Evolutionary conservation across 2,329 filamentous ascomycete species (phyloP), one percentile per base, ranked within the genome.

Genomic region (Phialocephala sp.): DNA sequence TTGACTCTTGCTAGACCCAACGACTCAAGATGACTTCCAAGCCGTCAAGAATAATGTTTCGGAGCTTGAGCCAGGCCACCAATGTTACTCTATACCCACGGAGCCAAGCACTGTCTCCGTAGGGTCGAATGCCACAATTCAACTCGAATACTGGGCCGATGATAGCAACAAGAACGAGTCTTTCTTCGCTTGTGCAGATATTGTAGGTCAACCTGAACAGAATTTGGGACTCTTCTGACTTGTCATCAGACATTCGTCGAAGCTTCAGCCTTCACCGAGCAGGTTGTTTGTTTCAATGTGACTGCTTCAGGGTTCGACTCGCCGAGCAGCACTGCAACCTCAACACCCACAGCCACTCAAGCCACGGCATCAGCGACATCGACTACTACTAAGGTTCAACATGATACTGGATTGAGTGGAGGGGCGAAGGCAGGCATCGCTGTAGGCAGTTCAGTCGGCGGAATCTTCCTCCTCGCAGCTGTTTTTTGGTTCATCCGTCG

Each of bases 131-230:
- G 83, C 83, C 20, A 85, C 83, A 8, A 76, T 84, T 24, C 82
- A 84, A 70, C 76, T 85, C 68, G 79, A 79, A 65, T 84, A 84
- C 75, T 60, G 78, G 81, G 60, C 77, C 80, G 67, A 64, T 27
- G 74, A 81, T 68, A 78, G 76, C 20, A 78, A 78, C 3, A 75
- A 79, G 36, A 79, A 79, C 67, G 76, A 83, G 68, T 82, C 79
- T 22, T 83, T 82, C 72, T 84, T 82, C 64, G 81, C 82, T 37
- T 84, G 82, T 68, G 79, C 82, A 36, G 82, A 84, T 74, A 80
- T 84, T 64, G 74, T 76, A 71, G 63, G 74, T 72, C 9, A 24
- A 35, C 18, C 52, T 37, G 15, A 12, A 18, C 18, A 35, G 9
- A 20, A 11, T 15, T 35, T 39, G n/a, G 6, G 9, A 20, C 37